Evolutionary conservation across 2,329 filamentous ascomycete species (phyloP).

Genomic region (Diaporthe sp.): DNA sequence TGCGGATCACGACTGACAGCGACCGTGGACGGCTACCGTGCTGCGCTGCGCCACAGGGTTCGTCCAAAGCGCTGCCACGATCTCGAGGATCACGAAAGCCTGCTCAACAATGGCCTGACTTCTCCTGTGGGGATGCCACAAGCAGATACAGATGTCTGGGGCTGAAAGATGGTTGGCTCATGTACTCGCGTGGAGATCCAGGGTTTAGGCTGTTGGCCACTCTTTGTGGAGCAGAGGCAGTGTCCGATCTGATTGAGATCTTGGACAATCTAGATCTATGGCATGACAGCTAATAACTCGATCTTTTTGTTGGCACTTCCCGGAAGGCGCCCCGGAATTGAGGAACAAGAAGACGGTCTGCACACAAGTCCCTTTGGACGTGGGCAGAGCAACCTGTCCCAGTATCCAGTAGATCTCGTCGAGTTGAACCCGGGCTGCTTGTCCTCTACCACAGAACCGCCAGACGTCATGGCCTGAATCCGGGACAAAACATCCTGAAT

Average conservation of each 20-base stretch:
- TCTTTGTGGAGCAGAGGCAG: constrained; percentile 11
- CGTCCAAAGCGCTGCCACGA: background rate
- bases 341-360: background rate
- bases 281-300: background rate
- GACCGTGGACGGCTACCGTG: background rate
- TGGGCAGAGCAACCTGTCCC: background rate
- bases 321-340: background rate
- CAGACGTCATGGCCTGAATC: background rate
- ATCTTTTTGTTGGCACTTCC: background rate
- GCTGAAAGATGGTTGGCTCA: background rate
- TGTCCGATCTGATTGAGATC: constrained; percentile 14
- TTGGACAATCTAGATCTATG: constrained; percentile 1
- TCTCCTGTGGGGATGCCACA: background rate
- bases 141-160: background rate
- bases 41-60: constrained; percentile 22
- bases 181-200: background rate
- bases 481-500: background rate
- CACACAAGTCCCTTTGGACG: background rate
- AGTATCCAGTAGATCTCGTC: background rate
- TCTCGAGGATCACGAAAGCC: background rate
- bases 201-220: background rate
- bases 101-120: constrained; percentile 7
- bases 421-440: background rate
- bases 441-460: background rate
- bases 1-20: background rate